Base-by-base conservation (phyloP, 1,284 basidiomycete species). In the Ceratobasidium sp. region DNA sequence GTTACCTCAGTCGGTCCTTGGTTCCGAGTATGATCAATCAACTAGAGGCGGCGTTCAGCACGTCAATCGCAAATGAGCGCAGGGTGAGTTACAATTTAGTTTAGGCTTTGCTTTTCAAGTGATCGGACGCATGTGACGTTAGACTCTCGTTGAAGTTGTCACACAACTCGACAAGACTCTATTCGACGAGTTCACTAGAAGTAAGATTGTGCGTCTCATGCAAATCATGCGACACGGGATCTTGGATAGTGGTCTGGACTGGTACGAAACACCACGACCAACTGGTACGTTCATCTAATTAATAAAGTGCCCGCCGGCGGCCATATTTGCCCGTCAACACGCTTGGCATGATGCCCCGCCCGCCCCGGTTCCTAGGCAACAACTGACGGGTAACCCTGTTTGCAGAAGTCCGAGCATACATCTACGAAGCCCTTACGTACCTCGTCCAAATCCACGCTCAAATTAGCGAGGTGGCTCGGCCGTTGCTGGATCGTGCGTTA, bases 391-490 rank as follows among this genome's bases (percentile, higher is more conserved):
- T 24, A 54, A 41, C 46, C 29, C n/a, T 22, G 16, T 31, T 29
- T 41, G 29, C 81, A 96, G 96, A 96, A 82, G 95, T 99, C 74
- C 90, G 97, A 72, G 88, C 94, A 24, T 99, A 98, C 83, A 94
- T 99, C 87, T 98, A 93, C 84, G 91, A 94, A 79, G 89, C 90
- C 8, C 85, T 98, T 69, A 89, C 98, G 81, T 89, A 89, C 79
- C 88, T 99, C 58, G 98, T 99, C 56, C 89, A 92, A 74, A 89
- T 97, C 6, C 98, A 99, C 82, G 93, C 96, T 2, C 94, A 97
- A 83, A 90, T 98, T 69, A 92, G 89, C 78, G 88, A 88, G 24
- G 88, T 92, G 0, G 90, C 96, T 0, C 91, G 92, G 58, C 85
- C 88, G 1, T 87, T 98, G 29, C 87, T 98, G 24, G 88, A 93